Evolutionary conservation across 164 flowering plant species (phyloP), one percentile per base, ranked within the genome.

Genomic region (Saururus chinensis): DNA sequence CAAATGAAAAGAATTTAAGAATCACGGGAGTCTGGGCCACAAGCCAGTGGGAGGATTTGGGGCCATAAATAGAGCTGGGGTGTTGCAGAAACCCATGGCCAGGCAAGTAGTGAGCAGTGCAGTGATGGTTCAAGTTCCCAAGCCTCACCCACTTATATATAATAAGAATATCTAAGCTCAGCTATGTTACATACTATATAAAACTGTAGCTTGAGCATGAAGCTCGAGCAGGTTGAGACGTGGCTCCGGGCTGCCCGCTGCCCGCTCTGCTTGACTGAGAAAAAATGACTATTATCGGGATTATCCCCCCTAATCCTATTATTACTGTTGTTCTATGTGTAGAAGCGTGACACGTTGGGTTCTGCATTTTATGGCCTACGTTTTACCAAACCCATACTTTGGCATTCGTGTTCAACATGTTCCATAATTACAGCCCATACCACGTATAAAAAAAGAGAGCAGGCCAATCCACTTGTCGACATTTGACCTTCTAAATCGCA

Each of bases 101-200:
- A 70, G 65, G 60, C 53, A 41, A 53, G 9, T 23, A 20, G 40
- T 19, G 49, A 42, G 49, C 49, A 42, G 42, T 40, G 42, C 11
- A 40, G 42, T 55, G 62, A 35, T 72, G 79, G 76, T 76, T 74
- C 83, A 78, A 80, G 82, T 80, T 77, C 79, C 86, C 72, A 69
- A 72, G 65, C 58, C 53, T 63, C 17, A 10, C 49, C 17, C 49
- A 42, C 49, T 42, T 42, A 42, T 42, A 42, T 42, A 42, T 10
- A 10, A 9, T 9, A 10, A 42, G 4, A 9, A 42, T 42, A 10
- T 14, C 49, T 14, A 42, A 42, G 49, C 9, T 42, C 37, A 30
- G 49, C 12, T 42, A 42, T 10, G 1, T 42, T 42, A 42, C 49
- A 42, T 14, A 10, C 14, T 42, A 4, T 1, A 4, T 4, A 42